Evolutionary conservation across 2,329 filamentous ascomycete species (phyloP).

Genomic region (Parastagonospora nodorum): DNA sequence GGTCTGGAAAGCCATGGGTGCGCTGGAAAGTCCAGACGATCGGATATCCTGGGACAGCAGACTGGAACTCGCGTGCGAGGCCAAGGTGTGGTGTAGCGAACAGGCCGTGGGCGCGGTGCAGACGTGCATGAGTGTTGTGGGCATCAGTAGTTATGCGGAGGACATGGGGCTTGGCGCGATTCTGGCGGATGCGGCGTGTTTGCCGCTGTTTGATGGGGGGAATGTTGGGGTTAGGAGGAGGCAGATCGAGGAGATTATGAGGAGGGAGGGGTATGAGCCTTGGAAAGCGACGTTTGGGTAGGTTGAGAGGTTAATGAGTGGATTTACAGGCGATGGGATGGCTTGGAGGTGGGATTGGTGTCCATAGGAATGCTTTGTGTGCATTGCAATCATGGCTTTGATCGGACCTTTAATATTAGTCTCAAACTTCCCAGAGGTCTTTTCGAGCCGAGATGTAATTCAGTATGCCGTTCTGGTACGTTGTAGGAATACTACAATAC

Average conservation of each 20-base stretch:
- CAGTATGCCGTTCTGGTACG: too few species aligned
- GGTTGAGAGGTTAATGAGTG: background rate
- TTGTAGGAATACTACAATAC: too few species aligned
- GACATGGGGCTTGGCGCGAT: slow-evolving; percentile 57
- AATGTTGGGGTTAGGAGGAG: slow-evolving; percentile 60
- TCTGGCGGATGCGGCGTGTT: slow-evolving; percentile 88
- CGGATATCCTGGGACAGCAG: slow-evolving; percentile 44
- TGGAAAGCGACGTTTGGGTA: slow-evolving; percentile 44
- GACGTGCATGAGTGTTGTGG: slow-evolving; percentile 59
- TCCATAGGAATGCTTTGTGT: too few species aligned
- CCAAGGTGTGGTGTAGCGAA: slow-evolving; percentile 60
- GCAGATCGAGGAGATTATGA: slow-evolving; percentile 54
- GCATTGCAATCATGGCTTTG: too few species aligned
- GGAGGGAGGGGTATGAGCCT: slow-evolving; percentile 52
- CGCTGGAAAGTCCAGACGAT: slow-evolving; percentile 49
- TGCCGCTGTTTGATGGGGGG: slow-evolving; percentile 74
- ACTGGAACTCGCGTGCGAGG: slow-evolving; percentile 55
- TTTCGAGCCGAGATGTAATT: too few species aligned
- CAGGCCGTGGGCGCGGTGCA: slow-evolving; percentile 54
- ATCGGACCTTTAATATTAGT: too few species aligned
- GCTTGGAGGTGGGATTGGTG: too few species aligned
- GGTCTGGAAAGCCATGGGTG: slow-evolving; percentile 58
- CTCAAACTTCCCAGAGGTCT: too few species aligned
- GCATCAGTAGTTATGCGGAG: slow-evolving; percentile 54
- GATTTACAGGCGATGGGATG: too few species aligned